A percentile compares a stretch with the other conserved stretches of the same genome.
phyloP scores from a whole-genome alignment of 2,329 filamentous ascomycete genomes.

The Phyllachora maydis region DNA sequence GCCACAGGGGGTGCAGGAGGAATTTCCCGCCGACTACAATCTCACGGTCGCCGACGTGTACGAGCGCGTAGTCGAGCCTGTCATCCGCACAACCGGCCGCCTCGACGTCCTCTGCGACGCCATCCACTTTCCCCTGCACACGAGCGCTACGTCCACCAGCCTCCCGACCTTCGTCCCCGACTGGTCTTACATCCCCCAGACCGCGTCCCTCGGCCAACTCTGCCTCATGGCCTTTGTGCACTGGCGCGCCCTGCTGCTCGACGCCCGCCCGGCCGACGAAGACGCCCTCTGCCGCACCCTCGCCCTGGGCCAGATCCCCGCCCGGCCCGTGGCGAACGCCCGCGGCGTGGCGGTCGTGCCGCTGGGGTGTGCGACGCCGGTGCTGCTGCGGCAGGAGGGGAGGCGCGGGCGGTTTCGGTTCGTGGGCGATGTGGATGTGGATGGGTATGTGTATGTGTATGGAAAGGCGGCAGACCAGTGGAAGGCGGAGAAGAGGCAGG shows the following conservation, averaged over 20 bases:
- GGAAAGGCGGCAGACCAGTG: conserved; percentile 10
- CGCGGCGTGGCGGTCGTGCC: conserved; percentile 13
- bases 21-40: conserved; percentile 11
- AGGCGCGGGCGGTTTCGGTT: conserved; percentile 8
- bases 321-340: conserved; percentile 2
- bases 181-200: conserved; percentile 11
- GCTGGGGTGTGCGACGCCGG: conserved; percentile 13
- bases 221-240: conserved; percentile 15
- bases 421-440: conserved; percentile 13
- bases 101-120: conserved; percentile 14
- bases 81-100: conserved; percentile 7
- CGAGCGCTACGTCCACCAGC: conserved; percentile 5
- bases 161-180: conserved; percentile 15
- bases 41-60: conserved; percentile 12
- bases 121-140: conserved; percentile 11
- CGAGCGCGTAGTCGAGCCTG: conserved; percentile 12
- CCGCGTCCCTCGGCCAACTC: conserved; percentile 5
- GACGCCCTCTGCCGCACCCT: conserved; percentile 10
- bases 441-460: conserved; percentile 14
- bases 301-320: conserved; percentile 8
- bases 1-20: conserved; percentile 6
- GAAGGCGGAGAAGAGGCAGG: conserved; percentile 1
- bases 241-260: conserved; percentile 11
- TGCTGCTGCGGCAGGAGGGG: conserved; percentile 10
- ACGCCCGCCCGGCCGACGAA: conserved; percentile 2